Base-by-base conservation (phyloP, 2,329 filamentous ascomycete species). In the Tolypocladium amazonense region DNA sequence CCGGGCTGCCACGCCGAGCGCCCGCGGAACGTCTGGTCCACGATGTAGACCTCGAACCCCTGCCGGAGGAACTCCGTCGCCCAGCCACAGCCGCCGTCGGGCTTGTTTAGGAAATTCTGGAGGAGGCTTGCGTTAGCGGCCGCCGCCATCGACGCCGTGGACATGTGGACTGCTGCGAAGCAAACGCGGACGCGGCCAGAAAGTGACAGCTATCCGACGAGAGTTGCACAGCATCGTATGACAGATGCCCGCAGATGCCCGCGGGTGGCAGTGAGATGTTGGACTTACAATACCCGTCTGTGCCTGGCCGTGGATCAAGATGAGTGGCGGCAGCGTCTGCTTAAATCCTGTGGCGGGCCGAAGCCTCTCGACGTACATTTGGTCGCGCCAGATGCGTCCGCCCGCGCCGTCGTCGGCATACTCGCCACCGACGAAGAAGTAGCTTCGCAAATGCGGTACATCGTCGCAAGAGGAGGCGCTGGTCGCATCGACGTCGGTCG, bases 361-460 rank as follows among this genome's bases (percentile, higher is more conserved):
- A 20, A 82, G 71, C 59, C 72, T 73, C 70, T 83, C 81, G 35
- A 82, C 78, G 63, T 83, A 83, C 73, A 83, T 80, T 70, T 83
- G 81, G 58, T 75, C 73, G 35, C 68, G 67, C 27, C 70, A 65
- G 50, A 70, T 65, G 61, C 74, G 69, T 5, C 64, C 68, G 2
- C 70, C 71, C 2, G 64, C 58, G 15, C 63, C 66, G 55, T 72
- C 65, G 35, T 65, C 52, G 38, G 66, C 69, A 62, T 76, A 77
- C 4, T 65, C 60, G 6, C 75, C 75, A 38, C 74, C 75, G 8
- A 71, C 66, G 59, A 74, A 76, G 65, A 76, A 75, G 60, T 65
- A 70, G 41, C 62, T 64, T 47, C 69, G 69, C 50, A 67, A 12
- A 6, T 56, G 18, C 9, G 54, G 12, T 9, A 7, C 45, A 18